phyloP scores from a whole-genome alignment of 345 rosid species.

The Lepidium africanum region DNA sequence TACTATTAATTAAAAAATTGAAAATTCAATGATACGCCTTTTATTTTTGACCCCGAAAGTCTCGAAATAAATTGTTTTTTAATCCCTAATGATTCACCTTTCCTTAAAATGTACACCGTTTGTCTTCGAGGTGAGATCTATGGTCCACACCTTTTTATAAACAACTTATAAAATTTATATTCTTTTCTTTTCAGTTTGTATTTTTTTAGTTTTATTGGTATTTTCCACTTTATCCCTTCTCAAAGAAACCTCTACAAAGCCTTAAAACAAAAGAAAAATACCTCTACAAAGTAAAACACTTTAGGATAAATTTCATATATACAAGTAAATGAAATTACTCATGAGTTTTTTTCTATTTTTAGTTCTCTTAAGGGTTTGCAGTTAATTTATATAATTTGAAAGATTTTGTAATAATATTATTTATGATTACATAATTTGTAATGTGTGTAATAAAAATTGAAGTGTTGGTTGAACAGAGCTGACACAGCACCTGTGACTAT shows the following conservation, averaged over 20 bases:
- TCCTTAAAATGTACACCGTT: slow-evolving; percentile 14
- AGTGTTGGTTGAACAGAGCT: slow-evolving; percentile 23
- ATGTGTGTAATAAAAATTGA: not conserved
- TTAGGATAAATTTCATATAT: not conserved
- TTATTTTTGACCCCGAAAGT: slow-evolving; percentile 42
- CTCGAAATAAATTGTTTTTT: slow-evolving; percentile 30
- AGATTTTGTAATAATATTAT: not conserved
- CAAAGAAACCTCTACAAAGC: slow-evolving; percentile 32
- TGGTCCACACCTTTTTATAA: slow-evolving; percentile 1
- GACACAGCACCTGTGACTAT: slow-evolving; percentile 32
- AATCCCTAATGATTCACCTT: slow-evolving; percentile 28
- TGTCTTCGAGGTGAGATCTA: slow-evolving; percentile 25
- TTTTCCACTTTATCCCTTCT: slow-evolving; percentile 44
- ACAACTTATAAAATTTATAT: not conserved
- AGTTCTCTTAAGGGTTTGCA: no score
- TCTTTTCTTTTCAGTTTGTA: slow-evolving; percentile 14
- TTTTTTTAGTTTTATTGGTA: slow-evolving; percentile 1
- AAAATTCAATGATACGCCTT: slow-evolving; percentile 23
- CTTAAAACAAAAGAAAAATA: no score
- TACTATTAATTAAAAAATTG: not conserved
- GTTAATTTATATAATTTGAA: not conserved
- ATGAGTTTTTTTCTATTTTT: no score
- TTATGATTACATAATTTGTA: not conserved
- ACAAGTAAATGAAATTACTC: not conserved
- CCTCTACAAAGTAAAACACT: no score